A percentile compares a stretch with the other conserved stretches of the same genome.
phyloP scores from a whole-genome alignment of 83 land plant genomes.

The Thuja plicata region DNA sequence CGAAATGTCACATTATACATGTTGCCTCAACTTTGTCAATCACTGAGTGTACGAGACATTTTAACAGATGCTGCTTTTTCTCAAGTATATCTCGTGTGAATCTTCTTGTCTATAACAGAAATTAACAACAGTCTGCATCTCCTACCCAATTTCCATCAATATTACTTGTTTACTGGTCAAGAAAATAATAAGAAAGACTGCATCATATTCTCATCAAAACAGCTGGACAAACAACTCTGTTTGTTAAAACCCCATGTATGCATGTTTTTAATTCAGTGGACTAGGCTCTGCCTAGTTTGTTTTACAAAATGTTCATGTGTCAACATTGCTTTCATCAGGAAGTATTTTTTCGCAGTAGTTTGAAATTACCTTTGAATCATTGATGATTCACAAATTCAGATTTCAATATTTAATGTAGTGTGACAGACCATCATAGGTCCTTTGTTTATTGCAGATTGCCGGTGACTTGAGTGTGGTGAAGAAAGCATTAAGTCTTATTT shows the following conservation, averaged over 20 bases:
- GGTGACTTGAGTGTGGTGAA: slow-evolving; percentile 73
- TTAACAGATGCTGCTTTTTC: neutral
- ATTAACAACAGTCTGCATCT: neutral
- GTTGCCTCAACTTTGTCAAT: neutral
- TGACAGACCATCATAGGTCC: neutral
- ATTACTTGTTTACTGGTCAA: neutral
- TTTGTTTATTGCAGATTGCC: slow-evolving; percentile 45
- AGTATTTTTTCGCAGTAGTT: neutral
- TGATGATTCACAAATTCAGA: neutral
- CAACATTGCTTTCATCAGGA: neutral
- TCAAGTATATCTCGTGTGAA: neutral
- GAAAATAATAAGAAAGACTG: neutral
- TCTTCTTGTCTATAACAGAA: neutral
- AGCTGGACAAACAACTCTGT: neutral
- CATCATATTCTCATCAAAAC: neutral
- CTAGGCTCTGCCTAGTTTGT: neutral
- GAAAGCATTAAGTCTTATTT: slow-evolving; percentile 59
- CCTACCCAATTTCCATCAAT: neutral
- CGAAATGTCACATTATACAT: neutral
- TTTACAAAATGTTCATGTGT: neutral
- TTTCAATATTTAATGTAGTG: neutral
- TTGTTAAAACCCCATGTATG: neutral
- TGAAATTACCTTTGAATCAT: no score
- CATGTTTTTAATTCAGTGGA: neutral
- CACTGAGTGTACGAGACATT: neutral